Evolutionary conservation across 805 yeast genomes (phyloP).

Genomic region (Kazachstania kunashirensis): DNA sequence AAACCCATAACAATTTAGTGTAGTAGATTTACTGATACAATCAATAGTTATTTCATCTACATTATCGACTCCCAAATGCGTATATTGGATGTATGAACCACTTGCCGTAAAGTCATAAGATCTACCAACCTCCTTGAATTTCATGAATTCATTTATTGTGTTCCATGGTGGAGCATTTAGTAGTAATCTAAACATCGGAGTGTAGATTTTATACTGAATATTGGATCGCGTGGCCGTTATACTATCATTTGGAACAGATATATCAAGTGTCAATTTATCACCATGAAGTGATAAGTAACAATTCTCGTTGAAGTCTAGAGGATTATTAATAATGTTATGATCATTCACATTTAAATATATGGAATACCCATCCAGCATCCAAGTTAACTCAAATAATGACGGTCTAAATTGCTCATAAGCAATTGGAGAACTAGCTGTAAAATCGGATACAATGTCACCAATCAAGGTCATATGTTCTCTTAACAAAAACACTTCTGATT

Average conservation of each 20-base stretch:
- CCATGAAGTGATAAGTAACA: slow-evolving; percentile 69
- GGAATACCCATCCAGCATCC: slow-evolving; percentile 50
- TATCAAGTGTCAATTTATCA: slow-evolving; percentile 36
- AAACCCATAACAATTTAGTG: slow-evolving; percentile 69
- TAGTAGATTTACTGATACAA: slow-evolving; percentile 55
- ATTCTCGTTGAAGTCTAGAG: slow-evolving; percentile 75
- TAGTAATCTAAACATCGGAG: slow-evolving; percentile 52
- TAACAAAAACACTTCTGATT: slow-evolving; percentile 52
- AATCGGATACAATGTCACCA: slow-evolving; percentile 66
- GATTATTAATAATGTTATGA: slow-evolving; percentile 78
- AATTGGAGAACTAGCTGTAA: slow-evolving; percentile 58
- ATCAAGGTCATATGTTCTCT: slow-evolving; percentile 74
- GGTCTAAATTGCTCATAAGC: slow-evolving; percentile 77
- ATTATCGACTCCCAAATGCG: slow-evolving; percentile 50
- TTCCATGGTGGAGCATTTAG: slow-evolving; percentile 89
- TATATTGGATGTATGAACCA: slow-evolving; percentile 59
- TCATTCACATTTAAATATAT: slow-evolving; percentile 76
- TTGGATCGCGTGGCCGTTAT: slow-evolving; percentile 43
- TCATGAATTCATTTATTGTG: slow-evolving; percentile 64
- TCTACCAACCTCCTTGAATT: slow-evolving; percentile 53
- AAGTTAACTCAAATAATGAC: slow-evolving; percentile 46
- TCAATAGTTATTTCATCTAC: slow-evolving; percentile 61
- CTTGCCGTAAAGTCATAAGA: slow-evolving; percentile 49
- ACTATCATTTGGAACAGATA: slow-evolving; percentile 50
- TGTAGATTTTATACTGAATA: slow-evolving; percentile 40